phyloP scores from a whole-genome alignment of 2,329 filamentous ascomycete genomes.

The Phialocephala subalpina region DNA sequence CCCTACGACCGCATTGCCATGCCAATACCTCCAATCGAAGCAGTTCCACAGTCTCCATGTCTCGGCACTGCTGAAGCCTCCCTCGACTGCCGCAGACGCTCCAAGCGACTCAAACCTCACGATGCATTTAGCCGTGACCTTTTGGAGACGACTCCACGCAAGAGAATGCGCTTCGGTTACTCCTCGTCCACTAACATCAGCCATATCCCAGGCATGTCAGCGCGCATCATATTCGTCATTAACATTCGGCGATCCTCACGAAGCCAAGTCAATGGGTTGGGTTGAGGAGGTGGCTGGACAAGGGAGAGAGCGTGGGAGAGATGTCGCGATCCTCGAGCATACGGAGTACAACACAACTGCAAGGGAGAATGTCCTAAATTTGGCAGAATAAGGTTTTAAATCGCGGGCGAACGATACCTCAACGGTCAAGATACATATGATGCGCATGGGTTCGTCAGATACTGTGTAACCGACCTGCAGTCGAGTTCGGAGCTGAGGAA shows the following conservation, averaged over 20 bases:
- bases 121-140: slow-evolving; percentile 5
- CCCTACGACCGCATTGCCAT: not conserved
- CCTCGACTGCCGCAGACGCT: not conserved
- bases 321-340: not conserved
- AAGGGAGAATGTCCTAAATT: not conserved
- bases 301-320: not conserved
- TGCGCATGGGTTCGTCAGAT: not conserved
- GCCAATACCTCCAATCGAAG: not conserved
- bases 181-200: not conserved
- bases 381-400: not conserved
- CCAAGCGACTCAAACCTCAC: not conserved
- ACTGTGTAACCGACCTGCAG: not conserved
- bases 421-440: not conserved
- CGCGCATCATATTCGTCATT: not conserved
- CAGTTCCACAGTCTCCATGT: not conserved
- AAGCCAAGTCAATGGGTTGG: not conserved
- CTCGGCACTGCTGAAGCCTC: not conserved
- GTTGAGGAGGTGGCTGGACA: not conserved
- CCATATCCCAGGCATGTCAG: not conserved
- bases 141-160: not conserved
- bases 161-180: not conserved
- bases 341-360: not conserved
- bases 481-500: not conserved
- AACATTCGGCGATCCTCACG: not conserved
- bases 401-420: not conserved